Conservation (phyloP, 257 asterid species). For the Solanum megistacrolobum region DNA sequence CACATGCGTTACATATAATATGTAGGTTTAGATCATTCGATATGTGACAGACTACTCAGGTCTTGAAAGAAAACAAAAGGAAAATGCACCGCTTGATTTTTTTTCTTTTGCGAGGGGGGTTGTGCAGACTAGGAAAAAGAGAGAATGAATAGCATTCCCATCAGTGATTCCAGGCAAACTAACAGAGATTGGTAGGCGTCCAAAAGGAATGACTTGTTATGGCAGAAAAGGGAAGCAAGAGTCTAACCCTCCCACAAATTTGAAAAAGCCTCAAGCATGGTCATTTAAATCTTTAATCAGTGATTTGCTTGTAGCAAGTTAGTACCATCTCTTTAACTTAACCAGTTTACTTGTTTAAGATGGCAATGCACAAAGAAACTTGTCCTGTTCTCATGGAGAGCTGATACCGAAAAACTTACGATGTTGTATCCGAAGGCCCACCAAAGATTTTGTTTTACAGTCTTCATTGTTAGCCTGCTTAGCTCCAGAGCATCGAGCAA, state of each 20-base stretch:
- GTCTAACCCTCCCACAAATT: neutral
- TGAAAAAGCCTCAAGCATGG: neutral
- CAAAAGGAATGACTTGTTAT: neutral
- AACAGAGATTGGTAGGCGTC: neutral
- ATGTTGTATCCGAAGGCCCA: conserved; percentile 99
- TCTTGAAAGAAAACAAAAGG: neutral
- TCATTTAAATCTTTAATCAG: neutral
- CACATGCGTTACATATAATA: neutral
- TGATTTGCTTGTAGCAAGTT: neutral
- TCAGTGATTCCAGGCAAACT: neutral
- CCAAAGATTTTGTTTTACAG: conserved; percentile 95
- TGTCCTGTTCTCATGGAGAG: neutral
- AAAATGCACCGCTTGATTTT: neutral
- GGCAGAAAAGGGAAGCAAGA: neutral
- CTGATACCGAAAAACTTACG: conserved; percentile 36
- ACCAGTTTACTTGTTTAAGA: neutral
- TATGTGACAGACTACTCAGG: neutral
- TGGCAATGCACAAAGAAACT: neutral
- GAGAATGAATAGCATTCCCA: neutral
- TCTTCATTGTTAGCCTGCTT: conserved; percentile 91
- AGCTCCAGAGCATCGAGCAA: conserved; percentile 94
- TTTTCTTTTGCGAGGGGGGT: neutral
- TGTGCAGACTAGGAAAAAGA: neutral
- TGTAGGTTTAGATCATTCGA: neutral
- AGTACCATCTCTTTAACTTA: neutral